A percentile compares a stretch with the other conserved stretches of the same genome.
Evolutionary conservation across 2,329 filamentous ascomycete genomes (phyloP).

Genomic region (Aspergillus pseudotamarii): DNA sequence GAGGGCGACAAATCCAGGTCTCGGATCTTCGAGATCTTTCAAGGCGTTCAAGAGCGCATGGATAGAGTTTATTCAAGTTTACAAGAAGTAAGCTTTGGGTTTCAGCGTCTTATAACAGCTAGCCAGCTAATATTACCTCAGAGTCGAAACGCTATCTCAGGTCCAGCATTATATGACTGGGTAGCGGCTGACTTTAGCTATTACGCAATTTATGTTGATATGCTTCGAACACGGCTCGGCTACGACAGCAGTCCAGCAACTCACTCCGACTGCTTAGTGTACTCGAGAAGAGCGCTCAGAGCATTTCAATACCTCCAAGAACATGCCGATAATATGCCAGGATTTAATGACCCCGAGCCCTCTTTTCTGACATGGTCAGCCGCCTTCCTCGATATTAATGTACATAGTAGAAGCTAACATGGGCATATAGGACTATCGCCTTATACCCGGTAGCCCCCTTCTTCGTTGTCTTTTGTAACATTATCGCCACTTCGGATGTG

Average conservation of each 20-base stretch:
- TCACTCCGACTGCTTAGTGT: conserved; percentile 26
- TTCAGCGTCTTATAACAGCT: not conserved
- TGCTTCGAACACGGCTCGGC: conserved; percentile 27
- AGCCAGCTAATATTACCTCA: not conserved
- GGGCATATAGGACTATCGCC: not conserved
- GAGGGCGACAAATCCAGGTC: not conserved
- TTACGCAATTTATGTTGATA: conserved; percentile 29
- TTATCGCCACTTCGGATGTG: conserved; percentile 23
- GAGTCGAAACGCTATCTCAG: conserved; percentile 15
- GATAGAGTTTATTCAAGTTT: conserved; percentile 19
- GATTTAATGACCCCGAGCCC: conserved; percentile 19
- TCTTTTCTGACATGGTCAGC: conserved; percentile 24
- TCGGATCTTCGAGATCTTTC: conserved; percentile 12
- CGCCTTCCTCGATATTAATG: not conserved
- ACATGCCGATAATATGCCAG: conserved; percentile 6
- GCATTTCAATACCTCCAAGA: conserved; percentile 20
- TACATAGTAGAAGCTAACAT: not conserved
- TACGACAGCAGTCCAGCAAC: conserved; percentile 21
- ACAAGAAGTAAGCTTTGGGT: conserved; percentile 17
- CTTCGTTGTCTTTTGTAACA: conserved; percentile 30
- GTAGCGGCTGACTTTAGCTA: conserved; percentile 27
- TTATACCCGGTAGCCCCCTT: conserved; percentile 27
- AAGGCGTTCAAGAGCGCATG: conserved; percentile 23
- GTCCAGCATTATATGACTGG: conserved; percentile 22
- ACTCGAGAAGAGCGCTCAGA: conserved; percentile 21